Conservation (phyloP, 1,284 basidiomycete genomes). For the Cutaneotrichosporon curvatum region DNA sequence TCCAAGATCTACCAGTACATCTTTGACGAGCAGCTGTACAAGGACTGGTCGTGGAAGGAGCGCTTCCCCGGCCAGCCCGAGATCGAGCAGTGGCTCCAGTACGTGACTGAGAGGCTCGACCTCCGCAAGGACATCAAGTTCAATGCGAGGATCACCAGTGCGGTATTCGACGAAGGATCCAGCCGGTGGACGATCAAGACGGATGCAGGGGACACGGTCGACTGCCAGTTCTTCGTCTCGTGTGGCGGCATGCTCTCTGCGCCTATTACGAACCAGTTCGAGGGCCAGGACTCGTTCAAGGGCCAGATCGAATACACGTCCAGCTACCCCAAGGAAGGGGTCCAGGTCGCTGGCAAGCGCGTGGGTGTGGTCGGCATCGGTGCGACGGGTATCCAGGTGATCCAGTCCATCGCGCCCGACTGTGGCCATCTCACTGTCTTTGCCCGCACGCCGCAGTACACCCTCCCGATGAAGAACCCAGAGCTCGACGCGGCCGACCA, state of each 20-base stretch:
- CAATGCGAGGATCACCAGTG: slow-evolving; percentile 7
- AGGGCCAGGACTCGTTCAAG: slow-evolving; percentile 9
- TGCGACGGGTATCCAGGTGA: slow-evolving; percentile 13
- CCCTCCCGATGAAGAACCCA: slow-evolving; percentile 13
- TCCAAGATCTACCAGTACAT: slow-evolving; percentile 9
- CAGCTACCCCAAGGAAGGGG: slow-evolving; percentile 7
- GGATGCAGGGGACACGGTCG: slow-evolving; percentile 7
- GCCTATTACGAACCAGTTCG: slow-evolving; percentile 7
- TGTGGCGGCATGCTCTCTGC: slow-evolving; percentile 13
- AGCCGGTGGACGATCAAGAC: slow-evolving; percentile 11
- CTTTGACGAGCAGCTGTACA: slow-evolving; percentile 13
- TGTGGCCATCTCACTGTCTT: slow-evolving; percentile 10
- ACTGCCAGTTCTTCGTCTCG: slow-evolving; percentile 11
- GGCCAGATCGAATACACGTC: slow-evolving; percentile 12
- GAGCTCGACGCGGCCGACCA: slow-evolving; percentile 1
- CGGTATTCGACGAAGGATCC: slow-evolving; percentile 3
- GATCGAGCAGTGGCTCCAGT: slow-evolving; percentile 13
- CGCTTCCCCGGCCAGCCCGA: slow-evolving; percentile 16
- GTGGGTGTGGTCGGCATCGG: slow-evolving; percentile 7
- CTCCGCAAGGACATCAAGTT: slow-evolving; percentile 14
- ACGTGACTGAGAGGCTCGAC: slow-evolving; percentile 11
- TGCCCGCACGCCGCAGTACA: slow-evolving; percentile 14
- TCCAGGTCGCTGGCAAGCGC: slow-evolving; percentile 8
- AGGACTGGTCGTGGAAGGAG: slow-evolving; percentile 15
- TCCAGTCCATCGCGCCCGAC: slow-evolving; percentile 9